These are phyloP conservation scores for Coemansia sp. DNA, from an alignment of 192 early-diverging fungal genomes.

Conservation along the genomic window DNA sequence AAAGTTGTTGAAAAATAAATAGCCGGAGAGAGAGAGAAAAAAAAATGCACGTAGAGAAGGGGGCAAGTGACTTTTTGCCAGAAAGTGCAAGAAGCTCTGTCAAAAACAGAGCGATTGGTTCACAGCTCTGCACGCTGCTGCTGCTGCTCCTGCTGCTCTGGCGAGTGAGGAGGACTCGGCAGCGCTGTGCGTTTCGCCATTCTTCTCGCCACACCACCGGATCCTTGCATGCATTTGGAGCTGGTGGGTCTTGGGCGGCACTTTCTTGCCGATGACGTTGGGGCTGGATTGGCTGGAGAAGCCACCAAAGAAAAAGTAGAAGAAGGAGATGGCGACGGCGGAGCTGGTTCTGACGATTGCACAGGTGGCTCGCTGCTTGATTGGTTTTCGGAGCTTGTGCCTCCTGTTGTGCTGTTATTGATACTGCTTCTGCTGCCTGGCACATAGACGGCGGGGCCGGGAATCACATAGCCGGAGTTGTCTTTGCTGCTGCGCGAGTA, in stretches of 20 bases:
- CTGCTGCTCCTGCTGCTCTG: background rate
- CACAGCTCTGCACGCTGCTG: background rate
- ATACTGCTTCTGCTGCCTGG: background rate
- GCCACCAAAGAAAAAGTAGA: too few relatives aligned
- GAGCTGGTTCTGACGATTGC: background rate
- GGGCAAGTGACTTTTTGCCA: too few relatives aligned
- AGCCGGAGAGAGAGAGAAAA: too few relatives aligned
- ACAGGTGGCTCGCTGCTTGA: background rate
- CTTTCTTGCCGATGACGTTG: background rate
- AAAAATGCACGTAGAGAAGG: too few relatives aligned
- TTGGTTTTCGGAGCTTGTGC: background rate
- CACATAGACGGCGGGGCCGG: background rate
- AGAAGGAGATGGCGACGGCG: background rate
- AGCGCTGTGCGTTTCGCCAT: background rate
- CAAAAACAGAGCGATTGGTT: background rate
- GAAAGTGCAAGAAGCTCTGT: too few relatives aligned
- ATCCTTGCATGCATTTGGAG: background rate
- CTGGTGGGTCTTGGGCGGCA: background rate
- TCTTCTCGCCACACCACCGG: background rate
- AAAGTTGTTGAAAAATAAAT: too few relatives aligned
- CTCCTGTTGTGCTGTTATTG: background rate
- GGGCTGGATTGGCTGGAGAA: background rate
- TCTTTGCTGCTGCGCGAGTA: conserved; percentile 7
- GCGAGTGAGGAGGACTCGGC: too few relatives aligned
- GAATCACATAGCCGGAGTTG: conserved; percentile 5